Base-by-base conservation (phyloP, 805 yeast genomes). In the Nakazawaea wyomingensis region DNA sequence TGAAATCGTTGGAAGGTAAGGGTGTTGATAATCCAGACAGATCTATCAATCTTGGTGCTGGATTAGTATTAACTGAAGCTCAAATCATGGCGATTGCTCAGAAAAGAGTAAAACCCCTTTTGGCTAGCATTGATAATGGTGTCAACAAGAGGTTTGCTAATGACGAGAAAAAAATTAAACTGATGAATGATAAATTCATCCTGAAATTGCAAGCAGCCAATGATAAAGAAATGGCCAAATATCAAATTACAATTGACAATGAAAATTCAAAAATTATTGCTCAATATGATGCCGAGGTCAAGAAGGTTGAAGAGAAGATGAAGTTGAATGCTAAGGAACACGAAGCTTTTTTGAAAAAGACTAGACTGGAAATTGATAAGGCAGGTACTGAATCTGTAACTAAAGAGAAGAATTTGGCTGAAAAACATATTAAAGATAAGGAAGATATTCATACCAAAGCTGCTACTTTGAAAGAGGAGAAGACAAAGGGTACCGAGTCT, bases 61-160 rank as follows among this genome's bases (percentile, higher is more conserved):
- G 81, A 16, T 65, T 76, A 55, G 64, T 55, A 37, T 64, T 76
- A 65, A 71, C 81, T 36, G 78, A 76, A 50, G 71, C 69, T 43
- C 78, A 76, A 56, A 68, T 76, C 48, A 64, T 74, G 50, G 81
- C 67, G 39, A 71, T 76, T 53, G 82, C 82, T 18, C 71, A 73
- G 31, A 64, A 64, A 49, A 66, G 81, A 50, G 78, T 76, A 30
- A 73, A 75, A 27, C 82, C 82, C 4, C 71, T 76, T 30, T 61
- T 76, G 53, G 65, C 69, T 35, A 64, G 59, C 49, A 75, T 76
- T 54, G 72, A 75, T 53, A 72, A 68, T 22, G 71, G 72, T 47
- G 82, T 75, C 37, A 59, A 64, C 43, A 61, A 57, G 20, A 46
- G 47, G 22, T 35, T 45, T 34, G 47, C 40, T 13, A 42, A 33